Evolutionary conservation across 768 basidiomycete species (phyloP), one percentile per base, ranked within the genome.

Genomic region (Xerocomellus chrysenteron): DNA sequence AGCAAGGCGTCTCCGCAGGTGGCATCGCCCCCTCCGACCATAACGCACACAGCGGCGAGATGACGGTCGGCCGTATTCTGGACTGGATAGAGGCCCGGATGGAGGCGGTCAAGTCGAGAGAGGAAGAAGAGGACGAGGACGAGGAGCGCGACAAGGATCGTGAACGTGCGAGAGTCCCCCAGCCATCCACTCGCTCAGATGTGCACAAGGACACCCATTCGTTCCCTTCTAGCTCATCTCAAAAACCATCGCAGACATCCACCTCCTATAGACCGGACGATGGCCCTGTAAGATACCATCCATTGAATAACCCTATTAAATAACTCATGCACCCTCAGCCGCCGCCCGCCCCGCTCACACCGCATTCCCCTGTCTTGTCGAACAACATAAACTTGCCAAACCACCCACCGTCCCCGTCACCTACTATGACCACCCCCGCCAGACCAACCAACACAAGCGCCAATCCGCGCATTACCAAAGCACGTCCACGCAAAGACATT

Each of bases 61-160:
- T 90, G 85, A 84, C 86, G 0, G 86, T 92, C 63, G 90, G 87
- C 12, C 73, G 85, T 30, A 84, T 93, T 49, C 83, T 92, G 85
- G 90, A 92, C 64, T 92, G 89, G 86, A 82, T 87, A 57, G 91
- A 93, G 67, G 90, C 88, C 0, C 76, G 91, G 54, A 71, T 91
- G 42, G 90, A 92, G 24, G 90, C 89, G 0, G 82, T 92, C 55
- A 84, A 79, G 62, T 77, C 83, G 2, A 78, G 84, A 43, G 87
- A 90, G 52, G 90, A 92, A 52, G 91, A 91, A 65, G 90, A 91
- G 57, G 88, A 89, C 32, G 89, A 91, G 66, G 90, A 90, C 55
- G 87, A 90, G 58, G 87, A 89, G 59, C 75, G 80, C 45, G 86
- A 88, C 65, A 79, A 76, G 62, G 83, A 80, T 55, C 70, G 67